Conservation (phyloP, 2,329 filamentous ascomycete species). For the Aspergillus luchuensis region DNA sequence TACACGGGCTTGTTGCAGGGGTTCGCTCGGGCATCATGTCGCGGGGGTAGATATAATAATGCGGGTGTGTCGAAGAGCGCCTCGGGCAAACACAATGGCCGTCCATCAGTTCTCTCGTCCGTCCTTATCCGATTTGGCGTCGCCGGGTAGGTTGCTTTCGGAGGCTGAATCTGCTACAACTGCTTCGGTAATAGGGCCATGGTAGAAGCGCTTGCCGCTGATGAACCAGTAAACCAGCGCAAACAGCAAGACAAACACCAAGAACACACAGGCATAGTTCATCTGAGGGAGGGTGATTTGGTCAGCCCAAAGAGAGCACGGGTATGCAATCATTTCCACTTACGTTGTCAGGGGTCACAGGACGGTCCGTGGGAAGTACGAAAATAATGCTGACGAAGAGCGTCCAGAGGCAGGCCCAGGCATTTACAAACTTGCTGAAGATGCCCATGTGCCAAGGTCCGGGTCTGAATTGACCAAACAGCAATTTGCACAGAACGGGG, state of each 20-base stretch:
- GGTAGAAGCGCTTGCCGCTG: slow-evolving; percentile 4
- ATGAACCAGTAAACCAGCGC: slow-evolving; percentile 8
- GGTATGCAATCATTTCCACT: not conserved
- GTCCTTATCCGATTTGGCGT: not conserved
- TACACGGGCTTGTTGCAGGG: not conserved
- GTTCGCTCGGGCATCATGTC: not conserved
- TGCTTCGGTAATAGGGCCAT: slow-evolving; percentile 2
- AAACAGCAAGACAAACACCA: slow-evolving; percentile 6
- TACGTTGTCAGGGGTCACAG: slow-evolving; percentile 7
- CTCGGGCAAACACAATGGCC: too few relatives aligned
- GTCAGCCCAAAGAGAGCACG: not conserved
- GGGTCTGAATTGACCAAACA: slow-evolving; percentile 7
- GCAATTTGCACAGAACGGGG: slow-evolving; percentile 1
- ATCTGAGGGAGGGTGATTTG: not conserved
- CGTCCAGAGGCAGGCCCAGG: slow-evolving; percentile 4
- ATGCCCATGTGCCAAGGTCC: slow-evolving; percentile 9
- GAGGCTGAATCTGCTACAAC: slow-evolving; percentile 3
- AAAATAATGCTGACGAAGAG: slow-evolving; percentile 6
- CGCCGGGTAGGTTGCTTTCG: not conserved
- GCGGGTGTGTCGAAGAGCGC: too few relatives aligned
- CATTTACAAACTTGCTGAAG: not conserved
- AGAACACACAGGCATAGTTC: slow-evolving; percentile 8
- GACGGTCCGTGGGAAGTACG: slow-evolving; percentile 1
- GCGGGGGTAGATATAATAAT: not conserved
- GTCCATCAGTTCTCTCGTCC: not conserved